A percentile compares a stretch with the other conserved stretches of the same genome.
Evolutionary conservation across 768 basidiomycete species (phyloP).

Genomic region (Russula brevipes): DNA sequence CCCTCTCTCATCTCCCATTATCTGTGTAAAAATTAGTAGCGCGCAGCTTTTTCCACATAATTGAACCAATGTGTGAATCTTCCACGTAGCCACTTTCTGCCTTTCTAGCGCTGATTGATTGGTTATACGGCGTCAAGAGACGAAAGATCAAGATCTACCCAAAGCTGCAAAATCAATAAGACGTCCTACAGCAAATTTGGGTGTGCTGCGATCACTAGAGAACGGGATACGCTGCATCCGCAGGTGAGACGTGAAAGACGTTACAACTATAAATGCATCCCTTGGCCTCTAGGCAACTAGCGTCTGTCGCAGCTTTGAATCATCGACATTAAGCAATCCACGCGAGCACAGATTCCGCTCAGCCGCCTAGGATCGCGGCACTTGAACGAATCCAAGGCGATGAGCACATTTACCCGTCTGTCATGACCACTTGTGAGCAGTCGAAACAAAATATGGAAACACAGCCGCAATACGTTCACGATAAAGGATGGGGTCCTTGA

Average conservation of each 20-base stretch:
- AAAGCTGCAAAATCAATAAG: conserved; percentile 9
- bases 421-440: too few species aligned
- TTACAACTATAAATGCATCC: conserved; percentile 6
- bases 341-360: neutral
- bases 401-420: too few species aligned
- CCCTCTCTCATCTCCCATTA: neutral
- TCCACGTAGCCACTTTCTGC: conserved; percentile 18
- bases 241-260: conserved; percentile 2
- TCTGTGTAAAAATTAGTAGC: conserved; percentile 49
- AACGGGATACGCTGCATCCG: neutral
- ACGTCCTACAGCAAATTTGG: conserved; percentile 12
- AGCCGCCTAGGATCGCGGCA: too few species aligned
- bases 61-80: neutral
- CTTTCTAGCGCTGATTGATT: conserved; percentile 7
- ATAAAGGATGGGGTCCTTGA: conserved; percentile 21
- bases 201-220: neutral
- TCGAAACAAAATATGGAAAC: too few species aligned
- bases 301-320: neutral
- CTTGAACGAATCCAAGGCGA: too few species aligned
- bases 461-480: neutral
- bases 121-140: too few species aligned
- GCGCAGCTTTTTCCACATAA: too few species aligned
- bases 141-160: neutral
- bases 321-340: neutral
- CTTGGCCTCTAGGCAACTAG: neutral